phyloP scores from a whole-genome alignment of 805 yeast species.

The Myxozyma kluyveri region DNA sequence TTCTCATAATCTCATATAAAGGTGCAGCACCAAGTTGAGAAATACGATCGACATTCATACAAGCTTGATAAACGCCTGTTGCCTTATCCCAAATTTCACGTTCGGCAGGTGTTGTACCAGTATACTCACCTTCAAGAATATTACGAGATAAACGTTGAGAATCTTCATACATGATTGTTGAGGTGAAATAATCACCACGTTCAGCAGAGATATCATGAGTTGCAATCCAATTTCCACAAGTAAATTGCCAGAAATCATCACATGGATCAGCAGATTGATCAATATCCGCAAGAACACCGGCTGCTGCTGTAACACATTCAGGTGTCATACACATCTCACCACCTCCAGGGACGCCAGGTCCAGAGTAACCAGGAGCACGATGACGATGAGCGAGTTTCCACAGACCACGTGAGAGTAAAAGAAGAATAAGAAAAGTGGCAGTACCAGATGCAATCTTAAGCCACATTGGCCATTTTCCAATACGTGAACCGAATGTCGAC shows the following conservation, averaged over 20 bases:
- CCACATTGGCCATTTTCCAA: constrained; percentile 9
- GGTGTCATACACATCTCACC: constrained; percentile 26
- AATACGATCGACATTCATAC: constrained; percentile 27
- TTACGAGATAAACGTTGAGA: constrained; percentile 22
- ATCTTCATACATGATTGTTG: constrained; percentile 24
- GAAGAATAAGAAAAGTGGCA: constrained; percentile 11
- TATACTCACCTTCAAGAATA: constrained; percentile 22
- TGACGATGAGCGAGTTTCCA: constrained; percentile 20
- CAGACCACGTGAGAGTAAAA: constrained; percentile 18
- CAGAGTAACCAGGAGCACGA: constrained; percentile 19
- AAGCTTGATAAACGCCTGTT: constrained; percentile 27
- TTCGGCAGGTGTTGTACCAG: constrained; percentile 22
- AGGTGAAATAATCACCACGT: constrained; percentile 25
- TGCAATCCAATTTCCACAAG: constrained; percentile 29
- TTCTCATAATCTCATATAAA: constrained; percentile 20
- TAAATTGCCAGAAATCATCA: constrained; percentile 26
- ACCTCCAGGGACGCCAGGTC: constrained; percentile 23
- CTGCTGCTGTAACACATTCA: constrained; percentile 25
- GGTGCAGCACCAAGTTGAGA: constrained; percentile 23
- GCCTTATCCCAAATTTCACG: constrained; percentile 27
- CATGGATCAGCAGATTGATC: constrained; percentile 25
- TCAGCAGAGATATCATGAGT: constrained; percentile 24
- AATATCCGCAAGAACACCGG: constrained; percentile 24
- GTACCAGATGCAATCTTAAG: constrained; percentile 8
- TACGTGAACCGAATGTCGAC: not conserved